Evolutionary conservation across 345 rosid species (phyloP), one percentile per base, ranked within the genome.

Genomic region (Eucalyptus guilfoylei): DNA sequence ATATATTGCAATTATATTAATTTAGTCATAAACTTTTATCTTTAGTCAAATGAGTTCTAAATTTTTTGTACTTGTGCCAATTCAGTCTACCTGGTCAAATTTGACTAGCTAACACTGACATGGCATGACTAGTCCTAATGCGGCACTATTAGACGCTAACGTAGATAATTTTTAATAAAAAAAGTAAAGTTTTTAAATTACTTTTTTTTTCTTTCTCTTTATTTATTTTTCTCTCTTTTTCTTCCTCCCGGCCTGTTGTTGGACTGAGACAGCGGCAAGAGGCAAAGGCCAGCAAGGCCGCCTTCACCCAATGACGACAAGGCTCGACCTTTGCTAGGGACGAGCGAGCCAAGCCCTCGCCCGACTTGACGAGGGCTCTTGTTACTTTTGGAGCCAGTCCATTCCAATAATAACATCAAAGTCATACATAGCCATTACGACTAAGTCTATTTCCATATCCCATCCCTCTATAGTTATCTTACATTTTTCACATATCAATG

Each of bases 91-190:
- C 3, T 23, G 1, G 1, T 55, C 62, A 24, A 55, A 55, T 55
- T 4, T 55, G 12, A 2, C 3, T 3, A 0, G 1, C 1, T 23
- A 23, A 55, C 1, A 23, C 1, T 10, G 0, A 10, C 62, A 24
- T 4, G 30, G 6, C 14, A 24, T 55, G 30, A 55, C 3, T 23
- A 23, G 12, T 55, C 6, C 6, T 55, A 24, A 23, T 2, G 5
- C 8, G 11, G 2, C 26, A 54, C 26, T 8, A 19, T 2, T 54
- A 8, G 2, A 19, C 0, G 4, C 1, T 52, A 8, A 52, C 6
- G 9, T 7, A 23, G 60, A 54, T 23, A 54, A 54, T 15, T 50
- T 49, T 50, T 16, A 50, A 17, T 16, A 50, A 50, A 50, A 50
- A 12, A 1, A 5, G 2, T 49, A 0, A 50, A 0, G 21, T 8